Conservation (phyloP, 1,139 yeast genomes). For the Candida frijolesensis region DNA sequence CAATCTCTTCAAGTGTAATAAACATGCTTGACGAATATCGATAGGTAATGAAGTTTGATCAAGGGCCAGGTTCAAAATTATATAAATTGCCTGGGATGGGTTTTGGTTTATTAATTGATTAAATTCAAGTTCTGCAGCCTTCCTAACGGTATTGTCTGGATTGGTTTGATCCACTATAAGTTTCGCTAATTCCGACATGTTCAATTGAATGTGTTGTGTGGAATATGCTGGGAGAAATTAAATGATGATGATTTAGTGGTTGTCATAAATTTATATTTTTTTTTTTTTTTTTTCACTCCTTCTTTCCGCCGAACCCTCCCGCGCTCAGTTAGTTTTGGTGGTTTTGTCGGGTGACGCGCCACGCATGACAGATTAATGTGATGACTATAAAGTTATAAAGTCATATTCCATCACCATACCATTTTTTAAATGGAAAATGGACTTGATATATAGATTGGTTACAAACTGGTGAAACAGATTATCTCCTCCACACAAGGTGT, state of each 20-base stretch:
- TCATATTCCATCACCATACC: not conserved
- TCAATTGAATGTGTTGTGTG: not conserved
- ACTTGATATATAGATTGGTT: no score
- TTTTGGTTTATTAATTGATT: conserved; percentile 27
- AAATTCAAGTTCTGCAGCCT: conserved; percentile 39
- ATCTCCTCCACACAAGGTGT: no score
- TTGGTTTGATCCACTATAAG: conserved; percentile 37
- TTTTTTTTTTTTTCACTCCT: not conserved
- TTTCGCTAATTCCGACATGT: conserved; percentile 16
- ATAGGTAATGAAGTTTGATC: conserved; percentile 22
- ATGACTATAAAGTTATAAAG: not conserved
- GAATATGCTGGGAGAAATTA: no score
- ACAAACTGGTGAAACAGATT: no score
- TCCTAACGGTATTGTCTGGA: conserved; percentile 38
- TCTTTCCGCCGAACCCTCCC: not conserved
- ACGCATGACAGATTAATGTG: not conserved
- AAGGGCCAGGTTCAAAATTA: conserved; percentile 30
- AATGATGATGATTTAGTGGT: no score
- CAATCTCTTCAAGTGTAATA: conserved; percentile 67
- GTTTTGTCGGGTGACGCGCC: not conserved
- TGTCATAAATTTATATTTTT: no score
- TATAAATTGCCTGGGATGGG: conserved; percentile 34
- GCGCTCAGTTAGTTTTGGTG: not conserved
- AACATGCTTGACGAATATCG: conserved; percentile 61
- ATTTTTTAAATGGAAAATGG: not conserved